These are phyloP conservation scores for Pseudotulostoma volvatum DNA, from an alignment of 495 filamentous ascomycete species.

Conservation along the genomic window DNA sequence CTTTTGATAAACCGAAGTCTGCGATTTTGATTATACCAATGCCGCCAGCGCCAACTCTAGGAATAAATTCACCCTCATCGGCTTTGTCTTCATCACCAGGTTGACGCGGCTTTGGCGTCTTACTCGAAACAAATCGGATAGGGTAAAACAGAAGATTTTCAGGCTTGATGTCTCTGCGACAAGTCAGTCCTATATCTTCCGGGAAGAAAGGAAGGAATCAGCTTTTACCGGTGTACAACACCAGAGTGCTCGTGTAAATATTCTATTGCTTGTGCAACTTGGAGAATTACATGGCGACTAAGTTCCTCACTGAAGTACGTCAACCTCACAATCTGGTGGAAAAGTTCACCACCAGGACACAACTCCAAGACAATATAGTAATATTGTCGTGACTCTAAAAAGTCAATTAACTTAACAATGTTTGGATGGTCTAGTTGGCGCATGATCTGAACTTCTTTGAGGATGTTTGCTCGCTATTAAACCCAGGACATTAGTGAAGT, in stretches of 20 bases:
- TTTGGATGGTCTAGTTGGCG: conserved; percentile 89
- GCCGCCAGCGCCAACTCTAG: conserved; percentile 71
- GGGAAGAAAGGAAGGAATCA: not conserved
- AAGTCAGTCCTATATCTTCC: conserved; percentile 9
- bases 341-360: conserved; percentile 87
- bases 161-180: conserved; percentile 83
- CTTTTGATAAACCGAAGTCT: conserved; percentile 92
- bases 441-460: conserved; percentile 99
- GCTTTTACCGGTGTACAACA: conserved; percentile 85
- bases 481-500: not conserved
- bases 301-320: conserved; percentile 97
- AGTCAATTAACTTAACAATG: conserved; percentile 81
- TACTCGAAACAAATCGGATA: conserved; percentile 62
- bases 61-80: conserved; percentile 87
- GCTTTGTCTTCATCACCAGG: conserved; percentile 93
- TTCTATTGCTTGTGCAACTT: conserved; percentile 84
- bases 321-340: conserved; percentile 95
- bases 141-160: conserved; percentile 94
- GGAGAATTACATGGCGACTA: conserved; percentile 80
- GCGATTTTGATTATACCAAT: conserved; percentile 95
- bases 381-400: conserved; percentile 84
- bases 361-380: conserved; percentile 96
- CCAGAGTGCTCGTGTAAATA: conserved; percentile 91
- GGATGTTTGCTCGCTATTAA: conserved; percentile 76
- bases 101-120: conserved; percentile 55